These are phyloP conservation scores for Tylopilus sp. DNA, from an alignment of 768 basidiomycete genomes.

Conservation along the genomic window DNA sequence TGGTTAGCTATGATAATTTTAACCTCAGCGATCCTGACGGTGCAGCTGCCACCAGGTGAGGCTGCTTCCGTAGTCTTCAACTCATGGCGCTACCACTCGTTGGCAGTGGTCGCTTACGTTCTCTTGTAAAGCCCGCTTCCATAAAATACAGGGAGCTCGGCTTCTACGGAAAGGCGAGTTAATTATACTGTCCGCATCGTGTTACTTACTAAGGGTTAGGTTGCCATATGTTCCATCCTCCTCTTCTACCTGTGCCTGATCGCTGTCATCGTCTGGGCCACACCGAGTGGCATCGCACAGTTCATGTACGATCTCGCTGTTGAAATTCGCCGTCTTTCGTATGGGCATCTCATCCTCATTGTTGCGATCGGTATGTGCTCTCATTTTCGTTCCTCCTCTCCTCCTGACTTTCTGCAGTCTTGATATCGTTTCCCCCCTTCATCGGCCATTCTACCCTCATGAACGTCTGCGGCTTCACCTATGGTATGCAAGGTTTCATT, in stretches of 20 bases:
- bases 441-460: slow-evolving; percentile 33
- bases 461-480: slow-evolving; percentile 78
- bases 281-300: slow-evolving; percentile 67
- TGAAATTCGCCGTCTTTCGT: slow-evolving; percentile 51
- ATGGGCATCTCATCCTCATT: slow-evolving; percentile 60
- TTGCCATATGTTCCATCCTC: slow-evolving; percentile 54
- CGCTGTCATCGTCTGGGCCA: slow-evolving; percentile 46
- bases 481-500: slow-evolving; percentile 73
- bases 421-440: slow-evolving; percentile 32
- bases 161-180: slow-evolving; percentile 50
- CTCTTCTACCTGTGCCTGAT: slow-evolving; percentile 52
- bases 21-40: background rate
- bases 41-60: too few relatives aligned
- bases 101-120: slow-evolving; percentile 26
- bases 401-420: slow-evolving; percentile 18
- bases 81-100: background rate
- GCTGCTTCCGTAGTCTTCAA: too few relatives aligned
- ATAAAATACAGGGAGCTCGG: slow-evolving; percentile 49
- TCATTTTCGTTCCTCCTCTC: slow-evolving; percentile 52
- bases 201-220: slow-evolving; percentile 25
- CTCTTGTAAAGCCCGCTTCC: slow-evolving; percentile 22
- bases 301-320: slow-evolving; percentile 66
- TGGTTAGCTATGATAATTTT: background rate
- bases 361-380: slow-evolving; percentile 52
- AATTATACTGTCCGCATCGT: slow-evolving; percentile 5